Conservation (phyloP, 2,329 filamentous ascomycete genomes). For the Talaromyces sp. region DNA sequence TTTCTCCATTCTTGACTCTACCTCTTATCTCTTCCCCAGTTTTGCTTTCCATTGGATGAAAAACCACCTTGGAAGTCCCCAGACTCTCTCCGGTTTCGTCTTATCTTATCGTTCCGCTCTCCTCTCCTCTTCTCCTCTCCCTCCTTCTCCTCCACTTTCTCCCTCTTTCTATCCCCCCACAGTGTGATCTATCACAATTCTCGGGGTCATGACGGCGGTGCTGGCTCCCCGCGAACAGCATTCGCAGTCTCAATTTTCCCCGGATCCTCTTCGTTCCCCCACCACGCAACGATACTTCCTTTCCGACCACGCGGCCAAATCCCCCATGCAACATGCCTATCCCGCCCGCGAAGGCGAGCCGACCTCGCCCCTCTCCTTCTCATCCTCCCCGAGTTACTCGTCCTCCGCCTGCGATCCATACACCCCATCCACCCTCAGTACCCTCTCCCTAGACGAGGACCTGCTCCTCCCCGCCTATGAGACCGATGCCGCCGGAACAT, state of each 20-base stretch:
- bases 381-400: conserved; percentile 41
- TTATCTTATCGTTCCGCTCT: not conserved
- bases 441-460: conserved; percentile 44
- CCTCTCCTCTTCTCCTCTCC: not conserved
- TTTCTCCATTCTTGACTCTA: no score
- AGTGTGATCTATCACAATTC: not conserved
- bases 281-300: conserved; percentile 38
- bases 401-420: conserved; percentile 36
- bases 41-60: no score
- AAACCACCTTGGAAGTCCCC: no score
- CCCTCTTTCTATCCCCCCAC: not conserved
- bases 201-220: conserved; percentile 37
- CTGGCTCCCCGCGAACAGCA: conserved; percentile 35
- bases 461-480: conserved; percentile 50
- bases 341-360: conserved; percentile 26
- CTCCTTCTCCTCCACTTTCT: not conserved
- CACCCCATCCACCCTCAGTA: conserved; percentile 42
- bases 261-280: conserved; percentile 34
- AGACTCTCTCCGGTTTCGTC: no score
- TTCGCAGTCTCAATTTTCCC: conserved; percentile 30
- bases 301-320: conserved; percentile 27
- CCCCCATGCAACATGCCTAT: conserved; percentile 31
- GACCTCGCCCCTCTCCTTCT: conserved; percentile 38
- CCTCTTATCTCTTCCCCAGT: not conserved
- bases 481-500: conserved; percentile 32